Evolutionary conservation across 805 yeast species (phyloP).

Genomic region (Metschnikowia sp.): DNA sequence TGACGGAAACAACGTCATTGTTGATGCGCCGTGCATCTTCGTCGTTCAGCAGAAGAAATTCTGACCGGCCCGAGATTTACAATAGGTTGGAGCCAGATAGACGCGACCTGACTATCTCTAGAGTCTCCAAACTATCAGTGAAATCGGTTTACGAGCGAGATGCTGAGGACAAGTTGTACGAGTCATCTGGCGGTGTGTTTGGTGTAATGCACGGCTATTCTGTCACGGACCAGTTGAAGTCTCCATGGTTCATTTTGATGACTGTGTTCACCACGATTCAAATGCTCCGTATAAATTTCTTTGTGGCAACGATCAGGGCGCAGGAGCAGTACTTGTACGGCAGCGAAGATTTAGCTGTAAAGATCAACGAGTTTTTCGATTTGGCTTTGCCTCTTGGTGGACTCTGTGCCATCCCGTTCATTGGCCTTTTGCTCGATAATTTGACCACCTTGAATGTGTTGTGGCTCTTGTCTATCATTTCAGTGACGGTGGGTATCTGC

Average conservation of each 20-base stretch:
- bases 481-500: slow-evolving; percentile 64
- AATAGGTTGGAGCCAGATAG: slow-evolving; percentile 14
- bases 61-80: slow-evolving; percentile 2
- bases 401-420: slow-evolving; percentile 77
- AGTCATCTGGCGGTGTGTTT: slow-evolving; percentile 53
- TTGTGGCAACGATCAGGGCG: slow-evolving; percentile 82
- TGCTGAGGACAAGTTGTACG: slow-evolving; percentile 53
- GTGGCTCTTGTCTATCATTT: slow-evolving; percentile 47
- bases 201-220: slow-evolving; percentile 76
- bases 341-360: slow-evolving; percentile 48
- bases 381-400: slow-evolving; percentile 89
- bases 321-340: slow-evolving; percentile 76
- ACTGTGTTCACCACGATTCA: slow-evolving; percentile 77
- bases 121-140: slow-evolving; percentile 36
- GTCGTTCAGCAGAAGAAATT: slow-evolving; percentile 20
- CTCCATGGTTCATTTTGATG: slow-evolving; percentile 79
- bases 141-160: slow-evolving; percentile 66
- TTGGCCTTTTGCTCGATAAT: slow-evolving; percentile 77
- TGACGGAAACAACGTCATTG: slow-evolving; percentile 40
- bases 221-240: slow-evolving; percentile 46
- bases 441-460: slow-evolving; percentile 59
- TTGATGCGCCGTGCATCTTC: slow-evolving; percentile 33
- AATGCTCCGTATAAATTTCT: slow-evolving; percentile 89
- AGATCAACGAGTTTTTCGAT: slow-evolving; percentile 71
- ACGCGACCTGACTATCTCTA: slow-evolving; percentile 35